phyloP scores from a whole-genome alignment of 1,284 basidiomycete genomes.

The Cronartium quercuum region DNA sequence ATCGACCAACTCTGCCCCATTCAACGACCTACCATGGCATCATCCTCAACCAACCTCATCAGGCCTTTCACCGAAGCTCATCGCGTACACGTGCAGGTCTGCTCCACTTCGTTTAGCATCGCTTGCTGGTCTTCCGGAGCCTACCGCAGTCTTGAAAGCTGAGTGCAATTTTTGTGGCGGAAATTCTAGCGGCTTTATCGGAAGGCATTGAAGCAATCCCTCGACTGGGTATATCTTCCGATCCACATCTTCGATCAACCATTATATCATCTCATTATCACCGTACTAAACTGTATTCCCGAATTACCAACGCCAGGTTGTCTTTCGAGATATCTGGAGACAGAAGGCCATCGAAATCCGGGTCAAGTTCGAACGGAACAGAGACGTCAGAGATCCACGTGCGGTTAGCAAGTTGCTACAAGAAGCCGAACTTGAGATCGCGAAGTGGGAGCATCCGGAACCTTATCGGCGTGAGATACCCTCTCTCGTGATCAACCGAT shows the following conservation, averaged over 20 bases:
- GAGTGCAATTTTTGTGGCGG: background rate
- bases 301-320: background rate
- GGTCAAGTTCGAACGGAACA: slow-evolving; percentile 47
- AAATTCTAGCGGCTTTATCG: slow-evolving; percentile 46
- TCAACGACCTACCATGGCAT: slow-evolving; percentile 10
- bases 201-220: slow-evolving; percentile 46
- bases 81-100: slow-evolving; percentile 46
- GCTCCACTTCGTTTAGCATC: background rate
- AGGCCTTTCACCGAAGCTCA: slow-evolving; percentile 43
- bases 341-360: slow-evolving; percentile 47
- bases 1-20: background rate
- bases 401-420: slow-evolving; percentile 45
- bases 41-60: background rate
- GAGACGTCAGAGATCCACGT: slow-evolving; percentile 47
- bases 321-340: slow-evolving; percentile 38
- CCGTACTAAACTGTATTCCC: background rate
- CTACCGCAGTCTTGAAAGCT: background rate
- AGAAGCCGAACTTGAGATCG: slow-evolving; percentile 45
- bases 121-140: no score
- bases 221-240: slow-evolving; percentile 44
- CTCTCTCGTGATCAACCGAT: background rate
- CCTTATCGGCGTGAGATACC: slow-evolving; percentile 46
- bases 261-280: background rate
- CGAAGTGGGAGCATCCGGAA: slow-evolving; percentile 45
- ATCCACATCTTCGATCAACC: background rate